These are phyloP conservation scores for Apiotrichum mycotoxinovorans DNA, from an alignment of 1,284 basidiomycete species.

Conservation along the genomic window DNA sequence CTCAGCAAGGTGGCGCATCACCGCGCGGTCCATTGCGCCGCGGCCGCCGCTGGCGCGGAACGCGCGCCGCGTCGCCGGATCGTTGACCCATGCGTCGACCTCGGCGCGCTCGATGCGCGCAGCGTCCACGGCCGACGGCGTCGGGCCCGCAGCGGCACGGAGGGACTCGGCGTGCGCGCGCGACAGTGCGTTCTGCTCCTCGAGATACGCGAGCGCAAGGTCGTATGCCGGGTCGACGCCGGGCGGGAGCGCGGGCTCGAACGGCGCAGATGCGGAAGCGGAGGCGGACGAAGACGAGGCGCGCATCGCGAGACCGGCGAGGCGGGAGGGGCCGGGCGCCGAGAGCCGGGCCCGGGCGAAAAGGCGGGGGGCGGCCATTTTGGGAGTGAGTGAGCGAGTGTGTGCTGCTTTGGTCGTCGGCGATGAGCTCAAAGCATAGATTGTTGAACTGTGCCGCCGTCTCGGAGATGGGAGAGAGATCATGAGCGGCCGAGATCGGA, in stretches of 20 bases:
- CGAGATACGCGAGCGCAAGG: conserved; percentile 40
- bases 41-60: conserved; percentile 38
- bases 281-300: conserved; percentile 17
- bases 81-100: conserved; percentile 42
- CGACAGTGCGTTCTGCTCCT: conserved; percentile 3
- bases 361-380: conserved; percentile 11
- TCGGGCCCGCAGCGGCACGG: neutral
- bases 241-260: conserved; percentile 38
- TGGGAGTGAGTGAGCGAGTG: too few relatives aligned
- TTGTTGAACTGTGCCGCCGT: too few relatives aligned
- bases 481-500: too few relatives aligned
- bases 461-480: too few relatives aligned
- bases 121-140: conserved; percentile 12
- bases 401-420: too few relatives aligned
- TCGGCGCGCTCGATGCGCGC: conserved; percentile 32
- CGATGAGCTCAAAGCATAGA: too few relatives aligned
- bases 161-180: neutral
- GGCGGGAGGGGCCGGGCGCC: conserved; percentile 14
- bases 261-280: conserved; percentile 12
- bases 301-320: conserved; percentile 3
- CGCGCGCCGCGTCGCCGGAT: conserved; percentile 37
- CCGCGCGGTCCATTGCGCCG: conserved; percentile 54
- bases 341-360: conserved; percentile 14
- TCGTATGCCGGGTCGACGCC: conserved; percentile 47
- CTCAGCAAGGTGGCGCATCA: conserved; percentile 77